Conservation (phyloP, 345 rosid species). For the Eucalyptus pumila region DNA sequence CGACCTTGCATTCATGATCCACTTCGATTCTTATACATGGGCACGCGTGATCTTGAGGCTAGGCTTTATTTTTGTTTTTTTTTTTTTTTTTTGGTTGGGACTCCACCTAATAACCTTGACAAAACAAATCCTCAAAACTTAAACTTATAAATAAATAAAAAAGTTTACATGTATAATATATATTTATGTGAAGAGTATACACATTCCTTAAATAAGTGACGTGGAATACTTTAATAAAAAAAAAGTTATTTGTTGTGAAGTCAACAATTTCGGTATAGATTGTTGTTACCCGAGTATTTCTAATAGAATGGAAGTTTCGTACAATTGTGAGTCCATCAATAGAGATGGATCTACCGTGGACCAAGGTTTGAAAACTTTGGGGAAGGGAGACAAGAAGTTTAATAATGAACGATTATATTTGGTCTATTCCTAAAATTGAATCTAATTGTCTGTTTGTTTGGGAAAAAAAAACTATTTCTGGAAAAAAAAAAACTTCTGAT, state of each 20-base stretch:
- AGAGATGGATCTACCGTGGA: neutral
- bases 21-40: neutral
- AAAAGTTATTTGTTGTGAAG: neutral
- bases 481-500: neutral
- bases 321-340: neutral
- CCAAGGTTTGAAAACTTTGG: neutral
- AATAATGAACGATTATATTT: neutral
- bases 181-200: neutral
- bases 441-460: neutral
- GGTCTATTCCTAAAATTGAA: neutral
- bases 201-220: neutral
- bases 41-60: neutral
- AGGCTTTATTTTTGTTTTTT: neutral
- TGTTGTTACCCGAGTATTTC: neutral
- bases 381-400: neutral
- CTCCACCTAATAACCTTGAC: neutral
- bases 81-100: neutral
- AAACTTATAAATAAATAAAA: neutral
- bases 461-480: no score
- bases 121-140: neutral
- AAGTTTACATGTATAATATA: neutral
- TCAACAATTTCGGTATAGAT: neutral
- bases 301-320: neutral
- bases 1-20: neutral
- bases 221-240: neutral